A percentile compares a stretch with the other conserved stretches of the same genome.
Conservation (phyloP, 495 filamentous ascomycete genomes). For the Daldinia concentrica region DNA sequence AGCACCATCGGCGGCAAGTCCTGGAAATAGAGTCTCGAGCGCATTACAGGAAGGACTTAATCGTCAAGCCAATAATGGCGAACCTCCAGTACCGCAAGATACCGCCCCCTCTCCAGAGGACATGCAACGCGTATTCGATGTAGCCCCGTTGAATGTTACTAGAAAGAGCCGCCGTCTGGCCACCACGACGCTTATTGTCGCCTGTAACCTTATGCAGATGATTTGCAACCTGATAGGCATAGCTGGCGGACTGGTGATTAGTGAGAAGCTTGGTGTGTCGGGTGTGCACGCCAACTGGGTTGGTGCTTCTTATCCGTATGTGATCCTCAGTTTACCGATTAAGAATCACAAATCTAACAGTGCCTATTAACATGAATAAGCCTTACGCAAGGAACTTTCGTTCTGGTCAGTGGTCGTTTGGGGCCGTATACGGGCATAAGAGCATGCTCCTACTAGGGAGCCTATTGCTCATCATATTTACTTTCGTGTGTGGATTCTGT, state of each 20-base stretch:
- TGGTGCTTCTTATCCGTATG: conserved; percentile 47
- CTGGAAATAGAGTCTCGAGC: not conserved
- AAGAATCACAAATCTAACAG: not conserved
- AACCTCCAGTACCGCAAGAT: not conserved
- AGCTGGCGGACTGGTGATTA: conserved; percentile 41
- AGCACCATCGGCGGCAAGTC: not conserved
- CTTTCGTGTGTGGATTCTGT: not conserved
- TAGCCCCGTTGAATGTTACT: conserved; percentile 29
- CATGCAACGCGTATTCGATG: conserved; percentile 33
- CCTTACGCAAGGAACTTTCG: not conserved
- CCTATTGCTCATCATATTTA: not conserved
- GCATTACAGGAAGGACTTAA: not conserved
- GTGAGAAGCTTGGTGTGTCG: conserved; percentile 35
- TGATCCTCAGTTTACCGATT: not conserved
- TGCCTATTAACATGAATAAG: not conserved
- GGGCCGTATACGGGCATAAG: not conserved
- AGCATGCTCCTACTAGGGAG: not conserved
- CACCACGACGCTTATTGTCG: conserved; percentile 39
- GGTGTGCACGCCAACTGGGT: conserved; percentile 44
- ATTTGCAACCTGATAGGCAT: conserved; percentile 46
- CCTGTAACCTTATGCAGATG: conserved; percentile 45
- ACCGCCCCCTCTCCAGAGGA: conserved; percentile 11
- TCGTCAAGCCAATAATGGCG: not conserved
- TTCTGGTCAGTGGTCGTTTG: not conserved
- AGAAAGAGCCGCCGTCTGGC: conserved; percentile 24